Percentiles rank a stretch among this genome's conserved stretches.
Conservation (phyloP, 352 stramenopile species). For the Phytophthora pinifolia region DNA sequence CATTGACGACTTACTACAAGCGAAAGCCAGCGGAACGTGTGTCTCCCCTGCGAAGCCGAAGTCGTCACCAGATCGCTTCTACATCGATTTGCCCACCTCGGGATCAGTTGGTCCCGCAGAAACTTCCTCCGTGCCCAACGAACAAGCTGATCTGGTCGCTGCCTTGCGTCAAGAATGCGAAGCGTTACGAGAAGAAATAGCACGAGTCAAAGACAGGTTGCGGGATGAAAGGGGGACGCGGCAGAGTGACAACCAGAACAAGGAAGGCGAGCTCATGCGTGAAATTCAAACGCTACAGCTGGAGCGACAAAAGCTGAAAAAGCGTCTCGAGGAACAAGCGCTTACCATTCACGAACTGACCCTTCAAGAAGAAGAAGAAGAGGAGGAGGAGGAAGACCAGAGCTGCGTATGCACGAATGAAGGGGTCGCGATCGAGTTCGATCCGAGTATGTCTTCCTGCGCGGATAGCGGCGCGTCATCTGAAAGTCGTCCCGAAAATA, state of each 20-base stretch:
- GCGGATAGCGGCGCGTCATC: constrained; percentile 18
- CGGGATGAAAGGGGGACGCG: constrained; percentile 28
- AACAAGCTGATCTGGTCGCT: constrained; percentile 12
- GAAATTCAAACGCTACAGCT: constrained; percentile 47
- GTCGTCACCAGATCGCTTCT: constrained; percentile 4
- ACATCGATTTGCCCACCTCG: constrained; percentile 6
- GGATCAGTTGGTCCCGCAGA: neutral
- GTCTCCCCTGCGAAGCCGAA: constrained; percentile 36
- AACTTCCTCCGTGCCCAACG: constrained; percentile 10
- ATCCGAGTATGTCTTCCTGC: constrained; percentile 16
- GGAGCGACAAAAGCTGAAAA: constrained; percentile 46
- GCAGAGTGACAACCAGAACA: constrained; percentile 35
- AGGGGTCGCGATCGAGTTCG: constrained; percentile 9
- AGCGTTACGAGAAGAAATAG: constrained; percentile 19
- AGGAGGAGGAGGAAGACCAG: constrained; percentile 24
- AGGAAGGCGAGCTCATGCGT: constrained; percentile 35
- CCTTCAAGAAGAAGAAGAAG: constrained; percentile 57
- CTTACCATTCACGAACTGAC: constrained; percentile 82
- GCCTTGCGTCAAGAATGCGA: constrained; percentile 27
- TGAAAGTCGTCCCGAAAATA: constrained; percentile 8
- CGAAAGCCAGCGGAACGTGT: constrained; percentile 37
- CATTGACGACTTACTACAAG: constrained; percentile 70
- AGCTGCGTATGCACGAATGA: constrained; percentile 19
- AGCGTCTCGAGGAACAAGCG: constrained; percentile 55
- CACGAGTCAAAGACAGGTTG: constrained; percentile 20